Conservation (phyloP, 139 green algal genomes). For the Micractinium conductrix region DNA sequence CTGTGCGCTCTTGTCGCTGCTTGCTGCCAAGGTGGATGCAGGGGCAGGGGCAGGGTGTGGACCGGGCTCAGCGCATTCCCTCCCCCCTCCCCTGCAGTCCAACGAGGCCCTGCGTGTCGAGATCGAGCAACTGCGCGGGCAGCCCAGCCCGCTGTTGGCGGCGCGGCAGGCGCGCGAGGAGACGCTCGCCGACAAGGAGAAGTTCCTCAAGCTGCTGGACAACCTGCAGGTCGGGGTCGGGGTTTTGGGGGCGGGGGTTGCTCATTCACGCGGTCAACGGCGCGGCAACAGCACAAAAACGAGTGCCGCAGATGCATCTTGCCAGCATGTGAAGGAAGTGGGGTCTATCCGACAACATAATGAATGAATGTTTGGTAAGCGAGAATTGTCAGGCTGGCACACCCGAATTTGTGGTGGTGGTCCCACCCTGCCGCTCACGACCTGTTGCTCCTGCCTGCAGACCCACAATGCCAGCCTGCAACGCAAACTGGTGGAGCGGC, state of each 20-base stretch:
- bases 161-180: slow-evolving; percentile 55
- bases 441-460: slow-evolving; percentile 14
- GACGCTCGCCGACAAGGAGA: slow-evolving; percentile 60
- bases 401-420: no score
- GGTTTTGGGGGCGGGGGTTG: neutral
- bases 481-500: slow-evolving; percentile 71
- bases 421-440: no score
- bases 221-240: slow-evolving; percentile 55
- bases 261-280: neutral
- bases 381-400: no score
- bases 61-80: no score
- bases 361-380: no score
- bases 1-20: no score
- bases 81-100: slow-evolving; percentile 36
- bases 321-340: no score
- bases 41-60: no score
- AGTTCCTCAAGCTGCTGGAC: slow-evolving; percentile 73
- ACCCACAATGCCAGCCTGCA: slow-evolving; percentile 58
- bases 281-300: neutral
- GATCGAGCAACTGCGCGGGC: slow-evolving; percentile 58
- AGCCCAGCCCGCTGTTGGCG: slow-evolving; percentile 69
- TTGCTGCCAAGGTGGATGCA: no score
- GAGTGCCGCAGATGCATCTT: no score
- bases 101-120: slow-evolving; percentile 54
- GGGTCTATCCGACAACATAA: no score